Evolutionary conservation across 2,329 filamentous ascomycete species (phyloP), one percentile per base, ranked within the genome.

Genomic region (Teratosphaeria nubilosa): DNA sequence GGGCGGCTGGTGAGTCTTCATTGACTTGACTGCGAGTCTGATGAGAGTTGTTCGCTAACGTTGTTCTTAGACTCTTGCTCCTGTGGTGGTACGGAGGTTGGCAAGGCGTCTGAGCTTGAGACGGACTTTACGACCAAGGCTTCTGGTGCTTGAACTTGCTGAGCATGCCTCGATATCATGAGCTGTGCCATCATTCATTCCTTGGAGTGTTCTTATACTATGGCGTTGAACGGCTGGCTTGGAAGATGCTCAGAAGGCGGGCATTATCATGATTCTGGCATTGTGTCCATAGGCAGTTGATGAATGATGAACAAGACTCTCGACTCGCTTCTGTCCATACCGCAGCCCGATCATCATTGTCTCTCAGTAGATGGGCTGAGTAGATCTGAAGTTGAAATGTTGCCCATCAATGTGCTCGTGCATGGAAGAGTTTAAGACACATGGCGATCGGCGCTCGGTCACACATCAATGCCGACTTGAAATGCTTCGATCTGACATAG

Each of bases 101-200:
- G 83, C 56, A 82, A 82, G 45, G 83, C 87, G 64, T 80, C 84
- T 30, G 80, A 73, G 59, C 75, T 86, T 65, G 91, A 96, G 82
- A 88, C 82, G 54, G 91, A 96, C 74, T 96, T 96, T 71, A 96
- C 91, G 41, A 90, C 86, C 57, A 84, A 82, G 76, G 61, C 64
- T 54, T 55, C 56, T 54, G 60, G 61, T 50, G 61, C 61, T 34
- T 63, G 73, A 74, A 66, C 74, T 4, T 22, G n/a, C 34, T 41
- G 34, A 41, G 34, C 34, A 14, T 41, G 34, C 10, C 34, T n/a
- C 34, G 14, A 41, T n/a, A 41, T 16, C 13, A 41, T 41, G 32
- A 11, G 16, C 34, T n/a, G 34, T 16, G 34, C 34, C 13, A 14
- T 41, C 34, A 41, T 16, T n/a, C 16, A 14, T 7, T 16, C 34